Evolutionary conservation across 495 filamentous ascomycete genomes (phyloP), one percentile per base, ranked within the genome.

Genomic region (Aspergillus wentii): DNA sequence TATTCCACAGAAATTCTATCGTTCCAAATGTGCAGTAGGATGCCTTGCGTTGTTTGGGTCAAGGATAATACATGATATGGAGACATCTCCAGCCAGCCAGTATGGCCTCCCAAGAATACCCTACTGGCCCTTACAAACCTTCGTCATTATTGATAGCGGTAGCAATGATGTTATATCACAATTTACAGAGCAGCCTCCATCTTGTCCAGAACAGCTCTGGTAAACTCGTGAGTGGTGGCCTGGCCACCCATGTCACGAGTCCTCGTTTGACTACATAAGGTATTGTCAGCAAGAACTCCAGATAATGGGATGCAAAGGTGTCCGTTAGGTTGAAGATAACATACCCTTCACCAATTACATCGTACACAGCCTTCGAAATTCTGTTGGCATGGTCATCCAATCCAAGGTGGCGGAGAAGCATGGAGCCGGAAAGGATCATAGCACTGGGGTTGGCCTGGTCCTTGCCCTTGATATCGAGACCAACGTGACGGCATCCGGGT

Each of bases 361-460:
- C 85, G 57, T 98, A 98, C 36, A 98, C 86, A 40, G 87, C 89
- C 78, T 91, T 94, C 46, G 88, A 94, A 64, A 98, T 95, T 51
- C 92, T 81, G 73, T 96, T 95, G 33, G 92, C 92, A 57, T 96
- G 94, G 61, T 96, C 87, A 59, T 98, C 91, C 9, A 98, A 80
- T 39, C 92, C 92, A 46, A 98, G 72, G 69, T 98, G 92, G 50
- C 92, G 82, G 60, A 98, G 75, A 46, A 98, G 80, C 92, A 98
- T 98, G 51, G 88, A 83, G 25, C 88, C 89, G 45, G 87, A 94
- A 34, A 98, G 82, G 33, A 98, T 76, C 67, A 98, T 79, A 42
- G 92, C 92, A 31, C 88, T 95, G 18, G 92, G 92, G 77, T 98
- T 98, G 34, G 92, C 92, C 70, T 98, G 88, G 64, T 96, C 89